phyloP scores from a whole-genome alignment of 495 filamentous ascomycete genomes.

The Staphylotrichum longicolle region DNA sequence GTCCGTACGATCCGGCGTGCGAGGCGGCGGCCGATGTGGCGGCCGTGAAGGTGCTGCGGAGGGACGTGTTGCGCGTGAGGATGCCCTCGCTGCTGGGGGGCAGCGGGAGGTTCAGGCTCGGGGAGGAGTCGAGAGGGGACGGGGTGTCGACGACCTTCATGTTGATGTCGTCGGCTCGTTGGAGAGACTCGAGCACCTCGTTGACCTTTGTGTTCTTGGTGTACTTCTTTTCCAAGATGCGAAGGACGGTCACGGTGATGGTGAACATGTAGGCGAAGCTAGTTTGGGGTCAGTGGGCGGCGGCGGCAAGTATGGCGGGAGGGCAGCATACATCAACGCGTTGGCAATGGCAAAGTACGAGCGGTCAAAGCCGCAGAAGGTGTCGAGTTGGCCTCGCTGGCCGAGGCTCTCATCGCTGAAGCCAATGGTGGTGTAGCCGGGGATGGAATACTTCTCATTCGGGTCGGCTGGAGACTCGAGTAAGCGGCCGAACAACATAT shows the following conservation, averaged over 20 bases:
- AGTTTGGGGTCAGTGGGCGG: constrained; percentile 11
- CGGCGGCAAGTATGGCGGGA: too few species aligned
- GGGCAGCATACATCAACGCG: constrained; percentile 34
- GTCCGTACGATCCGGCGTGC: constrained; percentile 1
- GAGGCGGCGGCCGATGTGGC: constrained; percentile 16
- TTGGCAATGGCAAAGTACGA: constrained; percentile 36
- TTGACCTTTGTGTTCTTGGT: constrained; percentile 26
- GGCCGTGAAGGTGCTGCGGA: constrained; percentile 34
- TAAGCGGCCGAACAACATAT: constrained; percentile 1
- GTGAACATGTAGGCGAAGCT: constrained; percentile 43
- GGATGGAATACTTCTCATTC: constrained; percentile 9
- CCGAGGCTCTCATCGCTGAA: constrained; percentile 30
- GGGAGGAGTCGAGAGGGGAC: constrained; percentile 11
- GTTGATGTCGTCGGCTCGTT: constrained; percentile 31
- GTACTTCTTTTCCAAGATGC: constrained; percentile 35
- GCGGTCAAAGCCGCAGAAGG: constrained; percentile 37
- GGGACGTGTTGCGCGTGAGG: constrained; percentile 34
- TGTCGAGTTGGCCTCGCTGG: constrained; percentile 34
- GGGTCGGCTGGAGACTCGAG: constrained; percentile 9
- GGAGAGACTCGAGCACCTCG: constrained; percentile 26
- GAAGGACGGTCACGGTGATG: constrained; percentile 31
- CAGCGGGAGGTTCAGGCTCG: constrained; percentile 3
- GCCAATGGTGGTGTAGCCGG: constrained; percentile 26
- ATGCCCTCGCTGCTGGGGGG: constrained; percentile 34
- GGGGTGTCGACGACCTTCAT: constrained; percentile 24